Conservation (phyloP, 805 yeast species). For the Tetrapisispora phaffii region DNA sequence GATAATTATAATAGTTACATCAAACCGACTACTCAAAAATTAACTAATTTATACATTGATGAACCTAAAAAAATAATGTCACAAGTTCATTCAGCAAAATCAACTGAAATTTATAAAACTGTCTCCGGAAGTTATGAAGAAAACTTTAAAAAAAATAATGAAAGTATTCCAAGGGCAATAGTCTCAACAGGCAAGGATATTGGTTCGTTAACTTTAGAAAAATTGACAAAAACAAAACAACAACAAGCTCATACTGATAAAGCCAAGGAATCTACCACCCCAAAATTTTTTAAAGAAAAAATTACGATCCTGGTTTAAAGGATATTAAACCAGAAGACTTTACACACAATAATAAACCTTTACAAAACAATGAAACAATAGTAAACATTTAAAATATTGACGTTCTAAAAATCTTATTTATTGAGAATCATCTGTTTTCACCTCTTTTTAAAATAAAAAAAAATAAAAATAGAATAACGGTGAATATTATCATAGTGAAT, state of each 20-base stretch:
- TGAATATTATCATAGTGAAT: too few species aligned
- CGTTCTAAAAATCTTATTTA: too few species aligned
- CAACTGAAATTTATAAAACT: constrained; percentile 16
- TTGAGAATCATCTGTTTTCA: background rate
- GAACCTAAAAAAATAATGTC: constrained; percentile 13
- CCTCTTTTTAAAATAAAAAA: background rate
- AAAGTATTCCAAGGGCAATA: constrained; percentile 27
- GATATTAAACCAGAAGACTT: background rate
- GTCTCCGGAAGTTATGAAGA: constrained; percentile 23
- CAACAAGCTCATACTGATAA: background rate
- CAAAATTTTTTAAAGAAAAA: constrained; percentile 1
- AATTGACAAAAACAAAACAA: constrained; percentile 7
- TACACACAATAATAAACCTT: background rate
- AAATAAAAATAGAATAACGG: too few species aligned
- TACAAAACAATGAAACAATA: background rate
- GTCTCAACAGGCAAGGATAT: constrained; percentile 26
- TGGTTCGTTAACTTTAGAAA: constrained; percentile 22
- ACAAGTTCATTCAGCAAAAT: constrained; percentile 13
- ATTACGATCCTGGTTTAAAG: background rate
- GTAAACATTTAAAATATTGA: background rate
- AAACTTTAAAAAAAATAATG: constrained; percentile 18
- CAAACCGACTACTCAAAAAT: constrained; percentile 19
- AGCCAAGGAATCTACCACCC: background rate
- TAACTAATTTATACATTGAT: constrained; percentile 10
- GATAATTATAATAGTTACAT: constrained; percentile 15